Evolutionary conservation across 352 stramenopile genomes (phyloP), one percentile per base, ranked within the genome.

Genomic region (Phytophthora cactorum): DNA sequence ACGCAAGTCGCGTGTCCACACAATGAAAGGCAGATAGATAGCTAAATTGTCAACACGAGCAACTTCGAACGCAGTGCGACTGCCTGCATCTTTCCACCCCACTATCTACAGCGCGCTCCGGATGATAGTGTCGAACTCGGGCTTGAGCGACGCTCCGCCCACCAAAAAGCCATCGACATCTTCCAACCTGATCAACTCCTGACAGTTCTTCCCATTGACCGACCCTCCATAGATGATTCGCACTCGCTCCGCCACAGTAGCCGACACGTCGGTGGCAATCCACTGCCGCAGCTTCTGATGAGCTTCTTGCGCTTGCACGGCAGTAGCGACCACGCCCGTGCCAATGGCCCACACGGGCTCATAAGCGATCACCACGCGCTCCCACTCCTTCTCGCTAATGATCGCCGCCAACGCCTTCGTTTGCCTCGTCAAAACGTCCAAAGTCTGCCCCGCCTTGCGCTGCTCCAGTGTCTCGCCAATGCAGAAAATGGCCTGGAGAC

Each of bases 311-410:
- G 97, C 97, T 78, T 98, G 97, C 67, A 96, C 95, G 4, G 96
- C 93, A 31, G 95, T 98, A 47, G 96, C 97, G n/a, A 97, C 97
- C 38, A 98, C 86, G 10, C 97, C 97, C 54, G 97, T 99, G 72
- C 96, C 97, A 75, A 99, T 99, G 32, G 97, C 97, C 97, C 97
- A 99, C 64, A 99, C 97, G 14, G 97, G 97, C 76, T 98, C 94
- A 73, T 99, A 98, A 17, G 96, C 97, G 72, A 99, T 94, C 47
- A 98, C 97, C 52, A 99, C 75, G 54, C 78, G 79, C 38, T 76
- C 68, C 85, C 84, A 93, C 36, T 90, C 80, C 50, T 84, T 72
- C 53, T 96, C 91, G 52, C 68, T 79, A 61, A 99, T 91, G 22
- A 93, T 84, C 59, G 86, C 79, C 22, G 87, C 89, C 53, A 98